Percentiles rank a stretch among this genome's conserved stretches.
Conservation (phyloP, 352 stramenopile genomes). For the Aphanomyces cochlioides region DNA sequence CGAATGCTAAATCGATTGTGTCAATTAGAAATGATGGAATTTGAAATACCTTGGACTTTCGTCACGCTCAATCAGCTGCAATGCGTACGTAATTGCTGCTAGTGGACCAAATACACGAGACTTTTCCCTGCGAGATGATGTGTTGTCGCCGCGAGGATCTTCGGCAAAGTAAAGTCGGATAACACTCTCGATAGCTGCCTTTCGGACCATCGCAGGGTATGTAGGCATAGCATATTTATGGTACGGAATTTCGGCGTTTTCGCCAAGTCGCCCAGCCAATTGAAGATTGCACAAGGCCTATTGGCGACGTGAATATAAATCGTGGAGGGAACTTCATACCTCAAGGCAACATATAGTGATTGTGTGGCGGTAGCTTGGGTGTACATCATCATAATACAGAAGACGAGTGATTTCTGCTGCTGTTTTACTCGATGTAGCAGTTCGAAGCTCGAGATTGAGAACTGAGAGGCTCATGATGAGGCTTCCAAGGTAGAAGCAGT, state of each 20-base stretch:
- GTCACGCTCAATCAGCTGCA: conserved; percentile 56
- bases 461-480: conserved; percentile 71
- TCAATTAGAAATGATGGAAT: no score
- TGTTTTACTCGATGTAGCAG: neutral
- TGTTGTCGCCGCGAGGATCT: conserved; percentile 40
- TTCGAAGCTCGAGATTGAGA: conserved; percentile 50
- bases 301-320: neutral
- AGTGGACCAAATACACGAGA: conserved; percentile 60
- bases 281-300: conserved; percentile 70
- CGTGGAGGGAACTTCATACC: neutral
- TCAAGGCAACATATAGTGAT: conserved; percentile 80
- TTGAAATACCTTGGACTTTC: conserved; percentile 41
- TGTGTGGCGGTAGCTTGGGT: conserved; percentile 77
- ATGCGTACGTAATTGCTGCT: conserved; percentile 66
- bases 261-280: conserved; percentile 45
- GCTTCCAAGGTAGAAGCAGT: conserved; percentile 82
- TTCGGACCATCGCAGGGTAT: conserved; percentile 68
- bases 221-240: conserved; percentile 67
- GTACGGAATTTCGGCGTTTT: conserved; percentile 68
- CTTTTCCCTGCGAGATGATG: conserved; percentile 16
- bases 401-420: conserved; percentile 67
- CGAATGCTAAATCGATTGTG: conserved; percentile 42
- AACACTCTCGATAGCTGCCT: conserved; percentile 81
- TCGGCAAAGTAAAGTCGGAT: conserved; percentile 80
- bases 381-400: conserved; percentile 79